Base-by-base conservation (phyloP, 495 filamentous ascomycete genomes). In the Lophiostoma macrostomum region DNA sequence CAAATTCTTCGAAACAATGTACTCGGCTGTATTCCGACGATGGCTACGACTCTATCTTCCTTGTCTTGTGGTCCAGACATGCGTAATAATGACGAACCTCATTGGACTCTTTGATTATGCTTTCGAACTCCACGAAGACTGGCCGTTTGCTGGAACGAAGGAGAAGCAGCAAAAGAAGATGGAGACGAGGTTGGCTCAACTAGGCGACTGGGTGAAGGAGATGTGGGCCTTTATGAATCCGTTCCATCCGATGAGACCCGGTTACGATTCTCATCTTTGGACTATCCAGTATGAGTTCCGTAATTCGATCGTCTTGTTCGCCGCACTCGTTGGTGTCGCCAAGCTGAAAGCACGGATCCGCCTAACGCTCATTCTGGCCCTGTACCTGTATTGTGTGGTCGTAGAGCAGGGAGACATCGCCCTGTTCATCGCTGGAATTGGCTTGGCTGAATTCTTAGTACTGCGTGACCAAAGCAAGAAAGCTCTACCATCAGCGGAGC, bases 21-120 rank as follows among this genome's bases (percentile, higher is more conserved):
- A 79, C 4, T 85, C 82, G 0, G 79, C 81, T 0, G 78, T 83
- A 18, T 84, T 88, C 53, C 79, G 84, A 7, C 81, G 84, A 1
- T 74, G 68, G 0, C 64, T 86, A 10, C 78, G 84, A 13, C 74
- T 88, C 2, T 86, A 83, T 55, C 71, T 84, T 3, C 84, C 84
- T 6, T 76, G 80, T 0, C 58, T 81, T 12, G 65, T 77, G 22
- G 80, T 80, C 13, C 75, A 83, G 13, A 63, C 79, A 13, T 68
- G 81, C 10, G 76, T 86, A 36, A 61, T 82, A 29, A 34, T 80
- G 25, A 70, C 80, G 19, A 69, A 80, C 13, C 77, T 79, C 23
- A 53, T 72, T 1, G 81, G 81, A 5, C 58, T 70, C 3, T 78
- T 72, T 53, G 70, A 75, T 40, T 72, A 75, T 46, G 71, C 75